phyloP scores from a whole-genome alignment of 306 rosid genomes.

The Prunus fruticosa region DNA sequence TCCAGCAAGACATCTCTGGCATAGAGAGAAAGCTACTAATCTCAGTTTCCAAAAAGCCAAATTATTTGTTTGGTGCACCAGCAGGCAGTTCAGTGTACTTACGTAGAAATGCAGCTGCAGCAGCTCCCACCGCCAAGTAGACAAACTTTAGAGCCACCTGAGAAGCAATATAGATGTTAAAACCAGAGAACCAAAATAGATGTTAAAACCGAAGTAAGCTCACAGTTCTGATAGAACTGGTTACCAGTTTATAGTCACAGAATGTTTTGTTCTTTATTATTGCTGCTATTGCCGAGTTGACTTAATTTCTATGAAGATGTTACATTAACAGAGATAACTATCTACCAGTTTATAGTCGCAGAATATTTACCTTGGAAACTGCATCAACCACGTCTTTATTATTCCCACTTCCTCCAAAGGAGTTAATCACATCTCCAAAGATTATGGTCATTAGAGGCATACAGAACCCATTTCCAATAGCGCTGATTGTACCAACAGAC shows the following conservation, averaged over 20 bases:
- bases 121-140: conserved; percentile 71
- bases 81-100: conserved; percentile 27
- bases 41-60: conserved; percentile 8
- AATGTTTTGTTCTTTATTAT: neutral
- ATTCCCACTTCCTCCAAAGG: conserved; percentile 54
- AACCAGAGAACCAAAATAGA: neutral
- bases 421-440: conserved; percentile 56
- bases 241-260: no score
- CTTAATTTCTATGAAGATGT: neutral
- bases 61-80: neutral
- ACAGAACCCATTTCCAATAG: conserved; percentile 58
- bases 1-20: no score
- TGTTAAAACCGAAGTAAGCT: neutral
- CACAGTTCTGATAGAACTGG: neutral
- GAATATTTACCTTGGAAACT: conserved; percentile 50
- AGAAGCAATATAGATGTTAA: no score
- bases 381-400: conserved; percentile 35
- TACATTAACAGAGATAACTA: neutral
- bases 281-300: neutral
- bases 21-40: no score
- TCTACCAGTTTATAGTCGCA: neutral
- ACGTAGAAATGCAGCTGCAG: conserved; percentile 58
- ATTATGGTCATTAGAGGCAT: conserved; percentile 59
- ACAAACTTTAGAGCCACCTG: conserved; percentile 61
- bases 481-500: conserved; percentile 60